Evolutionary conservation across 805 yeast species (phyloP).

Genomic region (Metschnikowia sp.): DNA sequence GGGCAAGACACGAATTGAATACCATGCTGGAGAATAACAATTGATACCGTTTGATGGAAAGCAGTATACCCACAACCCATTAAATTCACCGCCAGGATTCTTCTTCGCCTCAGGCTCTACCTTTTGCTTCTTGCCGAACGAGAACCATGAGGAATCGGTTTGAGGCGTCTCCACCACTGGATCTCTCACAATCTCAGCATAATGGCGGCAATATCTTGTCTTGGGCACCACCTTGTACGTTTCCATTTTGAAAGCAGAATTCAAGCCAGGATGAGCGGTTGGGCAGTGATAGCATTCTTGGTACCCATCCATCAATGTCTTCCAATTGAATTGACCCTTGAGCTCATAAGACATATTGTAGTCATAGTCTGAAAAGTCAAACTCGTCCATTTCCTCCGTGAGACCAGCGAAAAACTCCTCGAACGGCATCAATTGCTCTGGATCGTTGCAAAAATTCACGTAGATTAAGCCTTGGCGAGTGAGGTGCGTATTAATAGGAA

Average conservation of each 20-base stretch:
- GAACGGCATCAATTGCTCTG: constrained; percentile 46
- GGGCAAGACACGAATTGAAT: constrained; percentile 58
- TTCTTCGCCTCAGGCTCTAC: constrained; percentile 29
- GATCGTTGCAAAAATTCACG: constrained; percentile 46
- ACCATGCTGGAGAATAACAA: constrained; percentile 67
- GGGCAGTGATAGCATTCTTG: constrained; percentile 70
- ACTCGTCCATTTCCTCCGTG: constrained; percentile 51
- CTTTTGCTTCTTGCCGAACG: constrained; percentile 38
- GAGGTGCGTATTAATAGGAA: constrained; percentile 51
- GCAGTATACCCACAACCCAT: constrained; percentile 61
- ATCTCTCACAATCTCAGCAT: constrained; percentile 48
- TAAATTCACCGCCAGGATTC: constrained; percentile 59
- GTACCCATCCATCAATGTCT: constrained; percentile 64
- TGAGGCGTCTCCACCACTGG: constrained; percentile 16
- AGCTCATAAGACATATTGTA: constrained; percentile 63
- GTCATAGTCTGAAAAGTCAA: constrained; percentile 58
- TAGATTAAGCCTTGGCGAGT: constrained; percentile 57
- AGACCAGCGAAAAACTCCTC: constrained; percentile 53
- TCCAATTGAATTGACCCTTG: constrained; percentile 65
- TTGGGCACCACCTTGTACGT: constrained; percentile 64
- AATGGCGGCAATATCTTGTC: constrained; percentile 58
- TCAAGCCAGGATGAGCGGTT: constrained; percentile 62
- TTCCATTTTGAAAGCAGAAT: constrained; percentile 56
- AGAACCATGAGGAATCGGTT: constrained; percentile 42
- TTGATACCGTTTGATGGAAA: constrained; percentile 61